Evolutionary conservation across 106 monocot genomes (phyloP), one percentile per base, ranked within the genome.

Genomic region (Narthecium ossifragum): DNA sequence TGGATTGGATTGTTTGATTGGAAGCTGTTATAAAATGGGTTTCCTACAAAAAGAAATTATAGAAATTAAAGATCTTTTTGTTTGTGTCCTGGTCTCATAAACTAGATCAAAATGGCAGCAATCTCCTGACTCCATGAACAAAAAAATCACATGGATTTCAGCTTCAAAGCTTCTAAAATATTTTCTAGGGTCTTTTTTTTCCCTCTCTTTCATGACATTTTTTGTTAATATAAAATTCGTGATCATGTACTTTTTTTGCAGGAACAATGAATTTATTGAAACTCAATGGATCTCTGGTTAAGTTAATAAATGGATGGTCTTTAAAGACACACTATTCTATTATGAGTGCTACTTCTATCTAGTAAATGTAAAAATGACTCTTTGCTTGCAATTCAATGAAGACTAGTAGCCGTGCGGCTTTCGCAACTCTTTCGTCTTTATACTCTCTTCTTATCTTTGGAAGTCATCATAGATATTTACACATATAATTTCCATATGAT

Each of bases 361-460:
- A 6, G 10, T 36, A 6, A 6, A 36, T 36, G 7, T 10, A 21
- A 11, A 23, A 23, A 57, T 57, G 36, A 27, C 34, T 12, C 20
- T 22, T 57, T 57, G 36, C 34, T 57, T 34, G 30, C 58, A 38
- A 59, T 59, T 39, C 11, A 59, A 58, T 38, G 58, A 58, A 34
- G 30, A 39, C 24, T 58, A 38, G 4, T 12, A 14, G 38, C 4
- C 39, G 24, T 58, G 58, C 14, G 34, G 37, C 23, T n/a, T 58
- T 58, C 24, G 38, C 37, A 38, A 39, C 58, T 25, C 37, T 24
- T 40, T 26, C 37, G 1, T 59, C 38, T 8, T n/a, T n/a, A n/a
- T 39, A 20, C 58, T 25, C 38, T 5, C 18, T 43, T 18, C 18
- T 17, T 17, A 43, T 17, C 43, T 43, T n/a, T n/a, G n/a, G n/a